Conservation (phyloP, 2,329 filamentous ascomycete species). For the Pseudonectria buxi region DNA sequence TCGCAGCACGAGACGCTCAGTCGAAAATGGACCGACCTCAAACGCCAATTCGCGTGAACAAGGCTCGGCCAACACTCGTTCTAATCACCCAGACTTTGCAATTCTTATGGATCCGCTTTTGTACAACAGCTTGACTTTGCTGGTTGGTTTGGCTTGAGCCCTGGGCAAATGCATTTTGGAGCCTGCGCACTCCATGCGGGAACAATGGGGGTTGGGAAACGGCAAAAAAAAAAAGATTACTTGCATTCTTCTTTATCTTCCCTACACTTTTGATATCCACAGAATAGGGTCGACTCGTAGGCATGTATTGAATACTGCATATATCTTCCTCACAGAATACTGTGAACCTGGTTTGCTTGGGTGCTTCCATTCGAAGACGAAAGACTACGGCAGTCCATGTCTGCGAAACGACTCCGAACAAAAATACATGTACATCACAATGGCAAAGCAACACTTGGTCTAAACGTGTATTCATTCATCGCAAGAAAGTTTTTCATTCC, state of each 20-base stretch:
- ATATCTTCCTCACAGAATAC: too few species aligned
- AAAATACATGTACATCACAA: slow-evolving; percentile 10
- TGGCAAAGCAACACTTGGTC: slow-evolving; percentile 17
- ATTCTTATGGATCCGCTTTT: slow-evolving; percentile 7
- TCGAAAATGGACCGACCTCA: slow-evolving; percentile 72
- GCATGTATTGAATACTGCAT: too few species aligned
- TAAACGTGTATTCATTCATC: slow-evolving; percentile 23
- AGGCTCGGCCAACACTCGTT: background rate
- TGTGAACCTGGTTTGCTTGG: too few species aligned
- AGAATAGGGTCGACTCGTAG: too few species aligned
- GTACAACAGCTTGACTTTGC: background rate
- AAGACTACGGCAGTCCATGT: too few species aligned
- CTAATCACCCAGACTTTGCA: slow-evolving; percentile 3
- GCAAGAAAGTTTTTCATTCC: slow-evolving; percentile 31
- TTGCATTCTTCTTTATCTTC: too few species aligned
- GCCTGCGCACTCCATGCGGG: too few species aligned
- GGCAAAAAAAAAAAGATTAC: too few species aligned
- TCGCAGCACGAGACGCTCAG: slow-evolving; percentile 63
- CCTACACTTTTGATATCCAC: too few species aligned
- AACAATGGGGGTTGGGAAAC: too few species aligned
- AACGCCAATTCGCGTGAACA: slow-evolving; percentile 46
- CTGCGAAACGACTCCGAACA: background rate
- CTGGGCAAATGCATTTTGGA: too few species aligned
- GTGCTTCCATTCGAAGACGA: too few species aligned
- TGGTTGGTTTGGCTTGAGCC: background rate